A percentile compares a stretch with the other conserved stretches of the same genome.
Conservation (phyloP, 352 stramenopile genomes). For the Pythium dissimile region DNA sequence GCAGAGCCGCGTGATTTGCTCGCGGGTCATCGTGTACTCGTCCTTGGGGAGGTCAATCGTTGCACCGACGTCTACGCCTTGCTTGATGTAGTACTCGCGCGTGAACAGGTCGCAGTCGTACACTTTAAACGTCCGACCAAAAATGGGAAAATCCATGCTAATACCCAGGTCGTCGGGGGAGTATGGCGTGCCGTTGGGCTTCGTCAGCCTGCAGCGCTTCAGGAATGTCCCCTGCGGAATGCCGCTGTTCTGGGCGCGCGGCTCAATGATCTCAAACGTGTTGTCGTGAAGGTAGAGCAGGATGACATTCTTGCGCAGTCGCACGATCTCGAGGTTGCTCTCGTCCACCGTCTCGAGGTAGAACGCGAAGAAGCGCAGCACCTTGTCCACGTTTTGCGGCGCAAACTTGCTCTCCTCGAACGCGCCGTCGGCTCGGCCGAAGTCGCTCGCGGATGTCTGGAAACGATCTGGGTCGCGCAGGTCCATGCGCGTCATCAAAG, state of each 20-base stretch:
- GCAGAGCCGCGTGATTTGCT: conserved; percentile 75
- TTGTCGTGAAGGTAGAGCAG: conserved; percentile 84
- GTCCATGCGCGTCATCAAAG: conserved; percentile 53
- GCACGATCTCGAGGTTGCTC: conserved; percentile 72
- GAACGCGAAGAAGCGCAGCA: conserved; percentile 83
- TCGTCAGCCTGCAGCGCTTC: conserved; percentile 65
- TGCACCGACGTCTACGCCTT: conserved; percentile 38
- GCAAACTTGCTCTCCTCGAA: conserved; percentile 74
- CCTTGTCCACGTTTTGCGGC: conserved; percentile 70
- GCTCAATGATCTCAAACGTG: conserved; percentile 88
- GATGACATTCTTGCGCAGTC: conserved; percentile 69
- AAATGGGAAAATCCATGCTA: conserved; percentile 70
- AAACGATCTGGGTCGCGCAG: conserved; percentile 53
- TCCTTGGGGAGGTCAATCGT: conserved; percentile 73
- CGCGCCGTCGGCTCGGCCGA: conserved; percentile 35
- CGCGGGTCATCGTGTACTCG: conserved; percentile 73
- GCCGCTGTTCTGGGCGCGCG: conserved; percentile 74
- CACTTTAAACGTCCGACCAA: conserved; percentile 72
- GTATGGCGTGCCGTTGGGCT: conserved; percentile 53
- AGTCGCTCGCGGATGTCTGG: conserved; percentile 54
- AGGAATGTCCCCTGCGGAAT: conserved; percentile 87
- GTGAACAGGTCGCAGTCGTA: conserved; percentile 79
- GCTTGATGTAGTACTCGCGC: conserved; percentile 48
- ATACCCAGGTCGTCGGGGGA: conserved; percentile 49
- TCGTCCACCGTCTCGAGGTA: conserved; percentile 85